Evolutionary conservation across 192 early-diverging fungal species (phyloP), one percentile per base, ranked within the genome.

Genomic region (Endogone sp.): DNA sequence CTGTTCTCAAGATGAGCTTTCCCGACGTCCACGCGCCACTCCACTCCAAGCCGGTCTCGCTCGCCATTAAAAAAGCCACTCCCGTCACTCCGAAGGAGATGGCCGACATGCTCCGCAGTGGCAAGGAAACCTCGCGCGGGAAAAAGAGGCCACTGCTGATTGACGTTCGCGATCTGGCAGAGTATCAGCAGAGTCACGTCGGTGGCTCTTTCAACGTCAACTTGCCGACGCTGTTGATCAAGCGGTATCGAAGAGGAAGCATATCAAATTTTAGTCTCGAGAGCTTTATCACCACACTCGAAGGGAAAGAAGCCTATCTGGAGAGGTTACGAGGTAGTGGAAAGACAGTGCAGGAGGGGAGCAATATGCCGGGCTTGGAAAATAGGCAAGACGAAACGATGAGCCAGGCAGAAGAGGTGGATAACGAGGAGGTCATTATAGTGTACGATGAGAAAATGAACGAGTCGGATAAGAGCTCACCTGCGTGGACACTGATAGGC

Each of bases 211-310:
- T 87, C 66, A 84, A 87, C 75, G 82, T 87, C 11, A 87, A 83
- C 67, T 31, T 87, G 29, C 85, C 85, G 10, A 81, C 81, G 16
- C 69, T 87, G 21, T 54, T 87, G 1, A 83, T 83, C 67, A 81
- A 82, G 61, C 71, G 85, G n/a, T 85, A 87, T 63, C 73, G 79
- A 8, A 70, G 82, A 67, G 83, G 85, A 29, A 77, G 77, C 9
- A 74, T 87, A 3, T 75, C 76, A 2, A 80, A 84, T 29, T 83
- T 86, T 69, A 76, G 77, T 22, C 29, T 86, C 3, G 82, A 82
- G 59, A 81, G 74, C 37, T 86, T 86, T 56, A 84, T 86, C 28
- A 86, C 84, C 1, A 86, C 82, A 6, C 73, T 80, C 0, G 79
- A 83, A 56, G 81, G 82, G 10, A 70, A 75, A 10, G 80, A 86